These are phyloP conservation scores for Hypoxylon rickii DNA, from an alignment of 495 filamentous ascomycete genomes.

Conservation along the genomic window DNA sequence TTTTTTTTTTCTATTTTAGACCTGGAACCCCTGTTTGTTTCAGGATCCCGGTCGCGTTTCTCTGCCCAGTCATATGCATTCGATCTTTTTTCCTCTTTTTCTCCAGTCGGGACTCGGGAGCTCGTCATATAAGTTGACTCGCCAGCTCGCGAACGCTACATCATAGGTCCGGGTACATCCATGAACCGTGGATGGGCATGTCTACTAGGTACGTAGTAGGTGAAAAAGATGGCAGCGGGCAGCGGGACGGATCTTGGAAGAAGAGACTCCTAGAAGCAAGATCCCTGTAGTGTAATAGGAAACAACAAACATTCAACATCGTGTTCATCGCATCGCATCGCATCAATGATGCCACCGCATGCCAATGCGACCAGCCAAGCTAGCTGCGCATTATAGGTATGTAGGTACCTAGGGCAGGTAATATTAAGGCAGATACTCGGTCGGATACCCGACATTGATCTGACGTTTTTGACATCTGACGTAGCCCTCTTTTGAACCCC, in stretches of 20 bases:
- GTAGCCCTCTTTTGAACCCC: too few species aligned
- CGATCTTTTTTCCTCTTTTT: conserved; percentile 1
- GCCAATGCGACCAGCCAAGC: neutral
- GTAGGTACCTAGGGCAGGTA: neutral
- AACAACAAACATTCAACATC: conserved; percentile 1
- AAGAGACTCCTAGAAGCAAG: neutral
- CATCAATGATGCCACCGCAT: too few species aligned
- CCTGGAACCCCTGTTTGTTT: conserved; percentile 24
- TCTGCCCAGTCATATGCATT: conserved; percentile 5
- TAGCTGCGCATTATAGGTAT: neutral
- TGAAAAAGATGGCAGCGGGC: conserved; percentile 15
- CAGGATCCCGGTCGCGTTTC: conserved; percentile 12
- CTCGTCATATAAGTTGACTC: conserved; percentile 9
- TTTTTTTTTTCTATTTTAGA: conserved; percentile 34
- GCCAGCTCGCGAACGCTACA: conserved; percentile 17
- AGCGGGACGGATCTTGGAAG: conserved; percentile 25
- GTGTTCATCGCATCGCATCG: too few species aligned
- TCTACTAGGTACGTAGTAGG: neutral
- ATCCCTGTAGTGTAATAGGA: conserved; percentile 12
- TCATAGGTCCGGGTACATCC: neutral
- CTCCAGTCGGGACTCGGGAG: conserved; percentile 16
- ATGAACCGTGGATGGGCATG: too few species aligned
- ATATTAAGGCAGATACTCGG: too few species aligned
- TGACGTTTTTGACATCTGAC: too few species aligned
- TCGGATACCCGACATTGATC: too few species aligned